Conservation (phyloP, 2,329 filamentous ascomycete genomes). For the Purpureocillium takamizusanense region DNA sequence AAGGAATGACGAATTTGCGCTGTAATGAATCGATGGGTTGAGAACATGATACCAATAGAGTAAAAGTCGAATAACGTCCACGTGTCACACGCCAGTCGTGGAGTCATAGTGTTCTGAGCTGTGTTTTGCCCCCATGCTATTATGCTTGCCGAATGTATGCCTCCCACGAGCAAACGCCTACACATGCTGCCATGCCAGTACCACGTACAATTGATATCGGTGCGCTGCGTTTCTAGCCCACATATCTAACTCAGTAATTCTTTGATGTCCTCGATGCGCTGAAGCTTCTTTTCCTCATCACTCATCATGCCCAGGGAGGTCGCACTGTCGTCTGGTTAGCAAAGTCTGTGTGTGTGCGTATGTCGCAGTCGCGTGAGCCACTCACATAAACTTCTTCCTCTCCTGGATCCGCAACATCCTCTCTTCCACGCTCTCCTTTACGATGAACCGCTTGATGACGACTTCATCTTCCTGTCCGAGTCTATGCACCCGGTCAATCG, state of each 20-base stretch:
- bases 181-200: too few relatives aligned
- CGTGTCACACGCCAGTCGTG: background rate
- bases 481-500: slow-evolving; percentile 92
- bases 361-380: too few relatives aligned
- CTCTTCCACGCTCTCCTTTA: slow-evolving; percentile 85
- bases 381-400: slow-evolving; percentile 89
- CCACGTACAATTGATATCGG: too few relatives aligned
- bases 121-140: too few relatives aligned
- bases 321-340: slow-evolving; percentile 48
- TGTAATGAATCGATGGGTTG: too few relatives aligned
- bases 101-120: too few relatives aligned
- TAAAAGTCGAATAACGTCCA: background rate
- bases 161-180: too few relatives aligned
- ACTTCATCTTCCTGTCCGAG: slow-evolving; percentile 92
- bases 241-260: slow-evolving; percentile 68
- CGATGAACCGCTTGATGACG: slow-evolving; percentile 78
- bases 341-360: background rate
- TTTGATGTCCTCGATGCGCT: slow-evolving; percentile 88
- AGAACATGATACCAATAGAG: background rate
- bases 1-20: background rate
- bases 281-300: slow-evolving; percentile 84
- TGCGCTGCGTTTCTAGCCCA: too few relatives aligned
- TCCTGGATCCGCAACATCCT: slow-evolving; percentile 92
- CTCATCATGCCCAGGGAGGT: slow-evolving; percentile 89
- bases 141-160: too few relatives aligned